A percentile compares a stretch with the other conserved stretches of the same genome.
phyloP scores from a whole-genome alignment of 2,329 filamentous ascomycete genomes.

The Epichloe gansuensis region DNA sequence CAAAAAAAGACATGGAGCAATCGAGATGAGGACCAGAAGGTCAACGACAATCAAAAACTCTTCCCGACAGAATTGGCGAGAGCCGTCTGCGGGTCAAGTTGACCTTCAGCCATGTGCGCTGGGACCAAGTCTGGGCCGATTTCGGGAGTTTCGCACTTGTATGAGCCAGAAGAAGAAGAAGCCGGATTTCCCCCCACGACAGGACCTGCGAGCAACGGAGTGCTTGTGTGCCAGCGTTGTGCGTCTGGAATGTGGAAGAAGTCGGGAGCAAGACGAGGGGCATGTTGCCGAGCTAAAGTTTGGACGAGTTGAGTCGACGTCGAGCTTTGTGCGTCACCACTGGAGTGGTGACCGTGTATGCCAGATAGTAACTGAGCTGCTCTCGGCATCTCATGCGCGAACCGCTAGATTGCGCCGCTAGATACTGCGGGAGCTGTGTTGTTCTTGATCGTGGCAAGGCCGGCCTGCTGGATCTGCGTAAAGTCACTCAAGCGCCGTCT shows the following conservation, averaged over 20 bases:
- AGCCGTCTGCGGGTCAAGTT: too few species aligned
- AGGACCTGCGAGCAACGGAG: too few species aligned
- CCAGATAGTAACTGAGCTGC: not conserved
- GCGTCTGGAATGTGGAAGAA: not conserved
- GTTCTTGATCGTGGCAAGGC: not conserved
- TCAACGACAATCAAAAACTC: too few species aligned
- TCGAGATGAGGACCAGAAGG: too few species aligned
- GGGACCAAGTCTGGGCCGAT: too few species aligned
- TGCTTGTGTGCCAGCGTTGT: too few species aligned
- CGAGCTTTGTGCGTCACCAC: not conserved
- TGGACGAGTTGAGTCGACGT: not conserved
- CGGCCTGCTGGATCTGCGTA: not conserved
- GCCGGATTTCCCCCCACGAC: not conserved
- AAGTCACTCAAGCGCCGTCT: not conserved
- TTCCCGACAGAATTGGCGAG: too few species aligned
- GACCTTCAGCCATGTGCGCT: too few species aligned
- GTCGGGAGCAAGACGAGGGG: not conserved
- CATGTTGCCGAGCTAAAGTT: not conserved
- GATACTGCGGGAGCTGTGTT: not conserved
- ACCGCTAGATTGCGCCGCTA: slow-evolving; percentile 5
- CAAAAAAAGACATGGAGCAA: too few species aligned
- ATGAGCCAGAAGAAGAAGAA: not conserved
- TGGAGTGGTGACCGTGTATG: not conserved
- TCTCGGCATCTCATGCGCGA: slow-evolving; percentile 1
- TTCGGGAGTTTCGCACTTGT: too few species aligned